A percentile compares a stretch with the other conserved stretches of the same genome.
These are phyloP conservation scores for Plasmodium cynomolgi DNA, from an alignment of 169 alveolate genomes.

Conservation along the genomic window DNA sequence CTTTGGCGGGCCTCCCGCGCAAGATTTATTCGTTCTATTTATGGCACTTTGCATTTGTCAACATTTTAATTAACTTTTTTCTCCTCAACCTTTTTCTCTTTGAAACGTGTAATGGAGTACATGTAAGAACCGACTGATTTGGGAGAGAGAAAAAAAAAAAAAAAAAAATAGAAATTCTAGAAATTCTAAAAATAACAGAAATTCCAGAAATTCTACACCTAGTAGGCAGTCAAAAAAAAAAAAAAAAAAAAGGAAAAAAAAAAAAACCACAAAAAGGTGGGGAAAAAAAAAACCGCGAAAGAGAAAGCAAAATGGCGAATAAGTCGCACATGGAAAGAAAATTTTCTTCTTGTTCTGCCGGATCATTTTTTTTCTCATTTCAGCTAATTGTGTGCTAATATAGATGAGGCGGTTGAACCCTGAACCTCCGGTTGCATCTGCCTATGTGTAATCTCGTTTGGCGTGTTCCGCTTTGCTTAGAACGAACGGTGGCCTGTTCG, in stretches of 20 bases:
- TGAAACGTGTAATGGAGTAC: background rate
- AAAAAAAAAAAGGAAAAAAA: background rate
- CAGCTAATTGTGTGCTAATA: background rate
- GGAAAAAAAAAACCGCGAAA: background rate
- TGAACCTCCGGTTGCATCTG: background rate
- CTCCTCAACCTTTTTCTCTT: background rate
- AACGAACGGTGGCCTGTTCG: background rate
- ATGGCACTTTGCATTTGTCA: background rate
- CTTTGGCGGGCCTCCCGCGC: background rate
- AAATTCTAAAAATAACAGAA: background rate
- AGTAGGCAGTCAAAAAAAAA: background rate
- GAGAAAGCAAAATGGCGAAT: background rate
- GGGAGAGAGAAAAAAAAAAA: background rate
- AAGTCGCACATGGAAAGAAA: background rate
- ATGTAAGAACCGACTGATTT: background rate
- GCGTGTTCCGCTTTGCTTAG: background rate
- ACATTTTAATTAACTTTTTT: background rate
- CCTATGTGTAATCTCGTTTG: background rate
- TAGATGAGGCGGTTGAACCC: background rate
- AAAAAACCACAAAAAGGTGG: background rate
- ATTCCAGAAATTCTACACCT: background rate
- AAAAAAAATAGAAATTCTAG: background rate
- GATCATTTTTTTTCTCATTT: background rate
- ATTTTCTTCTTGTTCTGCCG: background rate
- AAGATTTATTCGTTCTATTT: background rate